Percentiles rank a stretch among this genome's conserved stretches.
phyloP scores from a whole-genome alignment of 192 early-diverging fungal genomes.

The Linnemannia exigua region DNA sequence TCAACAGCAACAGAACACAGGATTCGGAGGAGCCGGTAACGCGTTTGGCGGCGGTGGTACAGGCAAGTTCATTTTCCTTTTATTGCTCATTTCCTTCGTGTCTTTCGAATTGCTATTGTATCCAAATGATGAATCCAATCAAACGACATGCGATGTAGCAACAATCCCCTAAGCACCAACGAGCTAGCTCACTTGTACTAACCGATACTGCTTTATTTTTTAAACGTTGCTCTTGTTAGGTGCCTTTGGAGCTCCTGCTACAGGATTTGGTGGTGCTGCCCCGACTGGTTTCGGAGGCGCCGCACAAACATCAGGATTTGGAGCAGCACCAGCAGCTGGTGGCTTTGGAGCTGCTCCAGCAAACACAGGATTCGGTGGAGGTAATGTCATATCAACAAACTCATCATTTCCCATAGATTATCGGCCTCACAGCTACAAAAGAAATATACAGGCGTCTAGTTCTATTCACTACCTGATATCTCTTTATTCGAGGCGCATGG shows the following conservation, averaged over 20 bases:
- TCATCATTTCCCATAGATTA: background rate
- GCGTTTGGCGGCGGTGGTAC: conserved; percentile 49
- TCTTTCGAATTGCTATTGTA: background rate
- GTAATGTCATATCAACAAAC: background rate
- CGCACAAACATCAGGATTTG: conserved; percentile 37
- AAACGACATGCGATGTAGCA: background rate
- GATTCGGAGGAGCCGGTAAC: conserved; percentile 43
- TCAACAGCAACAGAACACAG: conserved; percentile 51
- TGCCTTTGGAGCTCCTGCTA: conserved; percentile 42
- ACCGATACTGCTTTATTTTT: background rate
- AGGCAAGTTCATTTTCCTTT: conserved; percentile 23
- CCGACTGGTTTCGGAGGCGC: conserved; percentile 40
- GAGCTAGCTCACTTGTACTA: background rate
- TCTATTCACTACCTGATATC: background rate
- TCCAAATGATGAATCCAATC: background rate
- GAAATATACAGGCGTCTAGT: background rate
- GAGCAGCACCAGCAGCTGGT: conserved; percentile 35
- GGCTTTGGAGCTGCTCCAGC: conserved; percentile 48
- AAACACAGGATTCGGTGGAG: conserved; percentile 45
- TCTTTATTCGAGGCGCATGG: background rate
- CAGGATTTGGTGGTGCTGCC: conserved; percentile 47
- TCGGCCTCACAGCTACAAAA: background rate
- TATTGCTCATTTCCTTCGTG: background rate
- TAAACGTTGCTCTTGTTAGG: conserved; percentile 2
- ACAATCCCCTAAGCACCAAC: background rate